These are phyloP conservation scores for Musa itinerans DNA, from an alignment of 176 grass and related monocot species.

Conservation along the genomic window DNA sequence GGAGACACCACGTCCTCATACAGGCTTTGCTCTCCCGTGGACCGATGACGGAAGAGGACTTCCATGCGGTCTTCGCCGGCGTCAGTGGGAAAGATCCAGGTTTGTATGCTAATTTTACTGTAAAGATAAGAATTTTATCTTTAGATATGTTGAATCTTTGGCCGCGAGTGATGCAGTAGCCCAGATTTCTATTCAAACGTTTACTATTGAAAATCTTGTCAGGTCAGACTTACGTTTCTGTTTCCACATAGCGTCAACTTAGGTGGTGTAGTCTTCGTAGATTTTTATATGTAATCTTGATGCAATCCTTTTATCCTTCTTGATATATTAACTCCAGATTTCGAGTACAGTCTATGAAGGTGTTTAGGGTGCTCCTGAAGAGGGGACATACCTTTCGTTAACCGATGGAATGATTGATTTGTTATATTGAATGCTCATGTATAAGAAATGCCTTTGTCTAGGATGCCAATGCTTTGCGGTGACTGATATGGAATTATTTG, in stretches of 20 bases:
- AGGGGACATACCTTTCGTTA: too few species aligned
- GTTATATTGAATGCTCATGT: background rate
- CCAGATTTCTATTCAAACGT: too few species aligned
- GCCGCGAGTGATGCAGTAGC: background rate
- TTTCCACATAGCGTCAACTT: too few species aligned
- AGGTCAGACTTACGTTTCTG: too few species aligned
- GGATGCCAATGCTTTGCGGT: background rate
- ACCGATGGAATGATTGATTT: background rate
- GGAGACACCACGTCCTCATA: conserved; percentile 10
- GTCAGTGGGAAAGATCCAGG: conserved; percentile 11
- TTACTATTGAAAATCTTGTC: too few species aligned
- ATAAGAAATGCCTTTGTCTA: too few species aligned
- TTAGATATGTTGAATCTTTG: background rate
- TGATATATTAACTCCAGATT: background rate
- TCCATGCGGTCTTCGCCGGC: background rate
- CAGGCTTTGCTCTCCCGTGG: conserved; percentile 11
- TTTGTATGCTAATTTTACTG: background rate
- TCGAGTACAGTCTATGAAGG: background rate
- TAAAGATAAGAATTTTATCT: background rate
- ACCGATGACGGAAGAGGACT: background rate
- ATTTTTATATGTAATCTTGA: background rate
- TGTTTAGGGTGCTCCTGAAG: background rate
- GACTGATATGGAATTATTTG: conserved; percentile 21
- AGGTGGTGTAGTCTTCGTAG: too few species aligned
- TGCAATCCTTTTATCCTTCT: background rate